phyloP scores from a whole-genome alignment of 108 stramenopile genomes.

The Asterionellopsis glacialis region DNA sequence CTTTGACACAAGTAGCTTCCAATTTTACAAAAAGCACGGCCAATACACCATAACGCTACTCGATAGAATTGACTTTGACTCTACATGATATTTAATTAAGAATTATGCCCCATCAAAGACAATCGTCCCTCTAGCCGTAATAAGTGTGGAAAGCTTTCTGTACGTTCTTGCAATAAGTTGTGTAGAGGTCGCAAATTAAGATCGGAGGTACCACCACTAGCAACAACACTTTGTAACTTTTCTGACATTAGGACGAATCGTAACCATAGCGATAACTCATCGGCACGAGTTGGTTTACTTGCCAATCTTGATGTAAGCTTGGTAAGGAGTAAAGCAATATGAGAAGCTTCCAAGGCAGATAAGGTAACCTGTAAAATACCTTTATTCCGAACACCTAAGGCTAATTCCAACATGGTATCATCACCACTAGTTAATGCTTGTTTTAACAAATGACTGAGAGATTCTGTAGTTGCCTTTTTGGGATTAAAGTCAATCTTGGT shows the following conservation, averaged over 20 bases:
- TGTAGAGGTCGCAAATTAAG: conserved; percentile 32
- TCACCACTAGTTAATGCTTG: conserved; percentile 52
- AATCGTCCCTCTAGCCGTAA: conserved; percentile 52
- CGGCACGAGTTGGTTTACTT: conserved; percentile 38
- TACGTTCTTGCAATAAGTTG: conserved; percentile 45
- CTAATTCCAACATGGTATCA: conserved; percentile 45
- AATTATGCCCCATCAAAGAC: conserved; percentile 24
- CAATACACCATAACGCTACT: no score
- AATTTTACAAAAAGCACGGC: no score
- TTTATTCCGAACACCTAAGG: conserved; percentile 34
- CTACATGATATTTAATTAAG: not conserved
- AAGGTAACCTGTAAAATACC: conserved; percentile 27
- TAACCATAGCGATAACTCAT: conserved; percentile 39
- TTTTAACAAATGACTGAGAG: conserved; percentile 34
- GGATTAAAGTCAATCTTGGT: conserved; percentile 21
- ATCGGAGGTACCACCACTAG: not conserved
- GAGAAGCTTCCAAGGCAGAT: conserved; percentile 20
- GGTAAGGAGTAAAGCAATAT: conserved; percentile 21
- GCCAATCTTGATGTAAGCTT: conserved; percentile 46
- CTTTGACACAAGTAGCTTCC: no score
- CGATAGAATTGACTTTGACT: not conserved
- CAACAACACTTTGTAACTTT: conserved; percentile 9
- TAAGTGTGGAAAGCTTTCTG: conserved; percentile 50
- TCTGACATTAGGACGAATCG: conserved; percentile 28
- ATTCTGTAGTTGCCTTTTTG: conserved; percentile 50